Conservation (phyloP, 2,329 filamentous ascomycete species). For the Talaromyces sp. region DNA sequence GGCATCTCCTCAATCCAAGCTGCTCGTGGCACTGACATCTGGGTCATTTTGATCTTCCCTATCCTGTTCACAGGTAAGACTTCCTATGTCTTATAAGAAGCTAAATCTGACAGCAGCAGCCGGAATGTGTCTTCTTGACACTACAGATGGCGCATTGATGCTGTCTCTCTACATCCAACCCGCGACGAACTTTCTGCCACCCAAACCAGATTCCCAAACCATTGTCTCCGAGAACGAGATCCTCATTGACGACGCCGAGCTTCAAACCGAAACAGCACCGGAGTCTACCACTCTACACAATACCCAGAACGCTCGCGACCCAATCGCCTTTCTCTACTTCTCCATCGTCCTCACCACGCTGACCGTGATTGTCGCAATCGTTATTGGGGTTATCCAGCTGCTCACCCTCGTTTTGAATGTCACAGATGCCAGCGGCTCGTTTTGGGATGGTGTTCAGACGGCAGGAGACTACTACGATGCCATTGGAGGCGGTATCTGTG, state of each 20-base stretch:
- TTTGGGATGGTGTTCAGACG: conserved; percentile 81
- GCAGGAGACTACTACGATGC: conserved; percentile 79
- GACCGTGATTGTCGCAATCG: conserved; percentile 75
- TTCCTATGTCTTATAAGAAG: neutral
- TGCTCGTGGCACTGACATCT: conserved; percentile 79
- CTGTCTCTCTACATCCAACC: conserved; percentile 77
- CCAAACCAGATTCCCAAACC: conserved; percentile 16
- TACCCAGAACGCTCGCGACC: conserved; percentile 58
- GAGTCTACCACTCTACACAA: conserved; percentile 40
- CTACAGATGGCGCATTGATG: conserved; percentile 89
- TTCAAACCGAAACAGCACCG: neutral
- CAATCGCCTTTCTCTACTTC: conserved; percentile 89
- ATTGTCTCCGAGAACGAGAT: neutral
- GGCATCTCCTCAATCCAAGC: conserved; percentile 87
- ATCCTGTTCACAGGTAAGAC: conserved; percentile 72
- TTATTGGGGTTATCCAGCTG: conserved; percentile 82
- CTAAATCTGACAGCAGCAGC: conserved; percentile 41
- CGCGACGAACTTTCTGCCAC: conserved; percentile 34
- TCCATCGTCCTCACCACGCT: conserved; percentile 80
- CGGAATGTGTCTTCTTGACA: conserved; percentile 93
- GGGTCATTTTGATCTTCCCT: conserved; percentile 91
- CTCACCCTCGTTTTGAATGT: conserved; percentile 74
- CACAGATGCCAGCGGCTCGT: conserved; percentile 65
- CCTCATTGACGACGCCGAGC: neutral
- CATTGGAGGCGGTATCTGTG: conserved; percentile 81